Evolutionary conservation across 202 grass and related monocot species (phyloP).

Genomic region (Alloteropsis angusta): DNA sequence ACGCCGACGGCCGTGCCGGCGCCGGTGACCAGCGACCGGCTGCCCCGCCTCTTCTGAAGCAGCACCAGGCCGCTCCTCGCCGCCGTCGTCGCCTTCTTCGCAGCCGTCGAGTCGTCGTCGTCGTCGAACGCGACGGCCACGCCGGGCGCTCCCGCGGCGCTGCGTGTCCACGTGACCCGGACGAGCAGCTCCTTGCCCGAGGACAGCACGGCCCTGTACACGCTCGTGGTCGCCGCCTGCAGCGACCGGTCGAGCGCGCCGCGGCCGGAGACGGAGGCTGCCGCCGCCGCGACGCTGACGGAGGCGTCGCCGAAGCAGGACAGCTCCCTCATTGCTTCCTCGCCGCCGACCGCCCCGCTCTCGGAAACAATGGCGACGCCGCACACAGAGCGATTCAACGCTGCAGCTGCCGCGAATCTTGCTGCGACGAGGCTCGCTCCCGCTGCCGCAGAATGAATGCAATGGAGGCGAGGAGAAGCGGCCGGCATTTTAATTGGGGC

Average conservation of each 20-base stretch:
- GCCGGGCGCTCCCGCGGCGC: conserved; percentile 2
- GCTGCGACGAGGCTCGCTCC: too few species aligned
- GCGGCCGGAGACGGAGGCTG: conserved; percentile 16
- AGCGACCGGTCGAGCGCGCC: conserved; percentile 34
- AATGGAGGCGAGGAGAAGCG: neutral
- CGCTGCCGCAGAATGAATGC: neutral
- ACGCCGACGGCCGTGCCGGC: conserved; percentile 37
- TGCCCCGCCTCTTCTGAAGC: conserved; percentile 57
- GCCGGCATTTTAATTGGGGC: neutral
- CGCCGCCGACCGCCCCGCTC: neutral
- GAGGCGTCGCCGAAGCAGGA: conserved; percentile 74
- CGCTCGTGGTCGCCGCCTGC: conserved; percentile 44
- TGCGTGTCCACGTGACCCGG: conserved; percentile 55
- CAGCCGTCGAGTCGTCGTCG: neutral
- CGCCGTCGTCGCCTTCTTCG: neutral
- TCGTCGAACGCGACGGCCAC: conserved; percentile 39
- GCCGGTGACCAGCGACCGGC: conserved; percentile 37
- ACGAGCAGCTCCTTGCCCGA: conserved; percentile 52
- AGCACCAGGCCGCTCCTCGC: neutral
- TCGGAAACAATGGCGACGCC: neutral
- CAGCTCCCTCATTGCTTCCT: conserved; percentile 62
- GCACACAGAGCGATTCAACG: neutral
- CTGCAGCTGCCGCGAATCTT: neutral
- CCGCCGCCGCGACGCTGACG: conserved; percentile 30
- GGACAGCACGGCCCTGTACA: conserved; percentile 52